Conservation (phyloP, 1,284 basidiomycete species). For the Puccinia novopanici region DNA sequence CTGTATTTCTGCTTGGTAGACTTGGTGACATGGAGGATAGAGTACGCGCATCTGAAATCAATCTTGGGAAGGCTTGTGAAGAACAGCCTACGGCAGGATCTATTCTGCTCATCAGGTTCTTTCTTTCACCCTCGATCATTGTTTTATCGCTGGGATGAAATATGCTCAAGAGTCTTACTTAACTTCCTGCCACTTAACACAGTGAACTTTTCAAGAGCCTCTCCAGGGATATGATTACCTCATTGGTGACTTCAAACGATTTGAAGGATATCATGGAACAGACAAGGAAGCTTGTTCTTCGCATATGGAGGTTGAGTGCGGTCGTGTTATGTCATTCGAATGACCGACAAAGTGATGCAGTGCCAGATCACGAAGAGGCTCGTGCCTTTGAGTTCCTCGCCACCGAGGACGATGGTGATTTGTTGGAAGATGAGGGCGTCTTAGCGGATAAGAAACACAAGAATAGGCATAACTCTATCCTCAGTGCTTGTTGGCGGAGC, state of each 20-base stretch:
- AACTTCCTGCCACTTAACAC: not conserved
- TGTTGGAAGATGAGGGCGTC: conserved; percentile 15
- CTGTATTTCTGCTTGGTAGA: conserved; percentile 39
- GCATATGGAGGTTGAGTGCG: conserved; percentile 33
- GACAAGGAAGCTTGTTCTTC: conserved; percentile 14
- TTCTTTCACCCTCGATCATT: not conserved
- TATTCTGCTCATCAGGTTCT: conserved; percentile 36
- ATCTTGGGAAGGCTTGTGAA: conserved; percentile 40
- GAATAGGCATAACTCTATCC: conserved; percentile 26
- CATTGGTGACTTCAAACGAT: conserved; percentile 31
- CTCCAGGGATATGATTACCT: conserved; percentile 34
- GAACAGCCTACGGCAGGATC: conserved; percentile 28
- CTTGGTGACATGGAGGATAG: conserved; percentile 32
- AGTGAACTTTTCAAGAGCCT: conserved; percentile 39
- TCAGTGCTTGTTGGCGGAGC: conserved; percentile 46
- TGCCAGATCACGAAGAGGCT: conserved; percentile 48
- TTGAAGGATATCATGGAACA: conserved; percentile 24
- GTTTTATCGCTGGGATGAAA: not conserved
- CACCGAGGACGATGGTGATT: conserved; percentile 15
- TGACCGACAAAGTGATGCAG: conserved; percentile 2
- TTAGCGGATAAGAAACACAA: not conserved
- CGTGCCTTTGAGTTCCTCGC: conserved; percentile 21
- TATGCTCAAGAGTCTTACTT: not conserved
- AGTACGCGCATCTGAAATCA: conserved; percentile 22
- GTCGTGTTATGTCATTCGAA: conserved; percentile 32